Evolutionary conservation across 305 asterid genomes (phyloP).

Genomic region (Coffea humblotiana): DNA sequence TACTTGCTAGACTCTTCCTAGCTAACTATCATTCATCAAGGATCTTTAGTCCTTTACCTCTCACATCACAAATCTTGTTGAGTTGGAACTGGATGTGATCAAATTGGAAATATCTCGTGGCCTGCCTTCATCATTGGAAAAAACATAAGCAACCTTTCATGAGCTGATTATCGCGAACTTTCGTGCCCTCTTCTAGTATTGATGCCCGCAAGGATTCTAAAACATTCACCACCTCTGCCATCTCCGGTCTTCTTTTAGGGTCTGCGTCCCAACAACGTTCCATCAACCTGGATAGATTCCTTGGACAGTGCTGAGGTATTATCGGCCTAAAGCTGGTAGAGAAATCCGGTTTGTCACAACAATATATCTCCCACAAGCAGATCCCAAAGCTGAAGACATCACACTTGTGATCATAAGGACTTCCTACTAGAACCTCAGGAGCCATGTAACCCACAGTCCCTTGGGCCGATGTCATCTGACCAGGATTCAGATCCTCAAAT

Average conservation of each 20-base stretch:
- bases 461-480: constrained; percentile 81
- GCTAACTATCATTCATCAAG: no score
- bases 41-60: no score
- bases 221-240: constrained; percentile 6
- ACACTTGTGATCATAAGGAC: constrained; percentile 77
- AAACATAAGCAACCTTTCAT: not conserved
- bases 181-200: not conserved
- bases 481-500: constrained; percentile 73
- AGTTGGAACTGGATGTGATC: not conserved
- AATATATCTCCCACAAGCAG: constrained; percentile 83
- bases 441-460: constrained; percentile 93
- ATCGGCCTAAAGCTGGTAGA: not conserved
- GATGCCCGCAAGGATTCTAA: constrained; percentile 1
- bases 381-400: constrained; percentile 87
- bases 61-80: not conserved
- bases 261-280: constrained; percentile 11
- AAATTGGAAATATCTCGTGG: not conserved
- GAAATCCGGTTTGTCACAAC: constrained; percentile 39
- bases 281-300: constrained; percentile 6
- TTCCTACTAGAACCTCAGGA: constrained; percentile 77
- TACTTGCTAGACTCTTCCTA: no score
- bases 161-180: not conserved
- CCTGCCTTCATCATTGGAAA: not conserved
- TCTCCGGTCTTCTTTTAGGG: constrained; percentile 9
- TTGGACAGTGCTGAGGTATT: not conserved